Percentiles rank a stretch among this genome's conserved stretches.
phyloP scores from a whole-genome alignment of 164 flowering plant species.

The Akebia trifoliata region DNA sequence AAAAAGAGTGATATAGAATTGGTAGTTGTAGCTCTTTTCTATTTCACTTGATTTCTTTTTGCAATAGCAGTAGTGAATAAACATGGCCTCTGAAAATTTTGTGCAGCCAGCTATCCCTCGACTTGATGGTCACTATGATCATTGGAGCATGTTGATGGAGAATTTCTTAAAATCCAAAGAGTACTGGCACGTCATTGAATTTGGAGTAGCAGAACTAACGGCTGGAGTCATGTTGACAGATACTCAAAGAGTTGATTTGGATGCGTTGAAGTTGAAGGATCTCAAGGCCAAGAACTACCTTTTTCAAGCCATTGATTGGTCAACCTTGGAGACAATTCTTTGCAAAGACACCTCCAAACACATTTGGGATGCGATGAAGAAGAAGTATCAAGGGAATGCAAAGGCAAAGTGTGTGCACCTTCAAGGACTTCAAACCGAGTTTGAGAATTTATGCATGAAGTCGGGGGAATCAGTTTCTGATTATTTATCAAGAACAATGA shows the following conservation, averaged over 20 bases:
- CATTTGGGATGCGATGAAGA: constrained; percentile 14
- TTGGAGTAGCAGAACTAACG: not conserved
- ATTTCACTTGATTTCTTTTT: too few relatives aligned
- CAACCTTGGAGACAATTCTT: constrained; percentile 12
- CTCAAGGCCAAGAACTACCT: too few relatives aligned
- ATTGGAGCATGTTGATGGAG: constrained; percentile 4
- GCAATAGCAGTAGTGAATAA: too few relatives aligned
- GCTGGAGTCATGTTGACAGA: not conserved
- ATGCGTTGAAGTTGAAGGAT: too few relatives aligned
- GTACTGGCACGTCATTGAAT: too few relatives aligned
- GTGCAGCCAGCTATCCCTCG: too few relatives aligned
- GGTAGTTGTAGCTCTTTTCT: too few relatives aligned
- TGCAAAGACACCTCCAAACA: constrained; percentile 11
- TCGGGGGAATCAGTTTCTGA: not conserved
- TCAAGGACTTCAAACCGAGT: constrained; percentile 7
- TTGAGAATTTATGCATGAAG: constrained; percentile 9
- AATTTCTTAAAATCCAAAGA: constrained; percentile 6
- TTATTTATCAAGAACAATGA: constrained; percentile 6
- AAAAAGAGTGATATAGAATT: too few relatives aligned
- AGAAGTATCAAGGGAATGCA: constrained; percentile 11
- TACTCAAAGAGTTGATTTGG: not conserved
- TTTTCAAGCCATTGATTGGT: too few relatives aligned
- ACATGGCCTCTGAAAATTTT: too few relatives aligned
- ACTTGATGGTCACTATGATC: too few relatives aligned
- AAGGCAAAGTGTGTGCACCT: constrained; percentile 5